These are phyloP conservation scores for Coprinellus aureogranulatus DNA, from an alignment of 768 basidiomycete genomes.

Conservation along the genomic window DNA sequence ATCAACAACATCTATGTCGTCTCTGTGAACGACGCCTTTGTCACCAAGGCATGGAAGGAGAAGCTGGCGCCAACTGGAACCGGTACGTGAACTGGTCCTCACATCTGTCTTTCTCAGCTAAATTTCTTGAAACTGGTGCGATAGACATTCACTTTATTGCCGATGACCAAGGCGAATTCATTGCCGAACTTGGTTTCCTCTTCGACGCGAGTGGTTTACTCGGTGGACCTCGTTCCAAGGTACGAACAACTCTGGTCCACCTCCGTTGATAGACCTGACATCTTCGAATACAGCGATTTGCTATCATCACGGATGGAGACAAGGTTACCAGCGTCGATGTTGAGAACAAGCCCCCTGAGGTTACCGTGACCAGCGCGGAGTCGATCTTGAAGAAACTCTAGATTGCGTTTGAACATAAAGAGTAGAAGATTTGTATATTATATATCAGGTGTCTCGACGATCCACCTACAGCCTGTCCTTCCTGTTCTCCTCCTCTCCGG, in stretches of 20 bases:
- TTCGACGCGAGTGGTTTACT: slow-evolving; percentile 63
- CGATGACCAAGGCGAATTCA: slow-evolving; percentile 64
- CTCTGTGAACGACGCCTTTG: slow-evolving; percentile 78
- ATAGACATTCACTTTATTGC: slow-evolving; percentile 62
- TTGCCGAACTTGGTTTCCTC: slow-evolving; percentile 51
- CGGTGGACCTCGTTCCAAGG: slow-evolving; percentile 68
- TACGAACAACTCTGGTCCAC: slow-evolving; percentile 14
- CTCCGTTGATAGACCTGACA: background rate
- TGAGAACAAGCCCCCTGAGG: slow-evolving; percentile 44
- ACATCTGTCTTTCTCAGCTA: too few species aligned
- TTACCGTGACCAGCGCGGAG: slow-evolving; percentile 54
- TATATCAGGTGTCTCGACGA: too few species aligned
- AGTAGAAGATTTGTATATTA: too few species aligned
- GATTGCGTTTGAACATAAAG: too few species aligned
- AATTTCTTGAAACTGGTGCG: too few species aligned
- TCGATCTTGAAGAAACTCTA: slow-evolving; percentile 38
- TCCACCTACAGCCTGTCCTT: too few species aligned
- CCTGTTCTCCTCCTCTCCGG: too few species aligned
- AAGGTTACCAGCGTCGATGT: slow-evolving; percentile 54
- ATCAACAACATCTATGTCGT: slow-evolving; percentile 70
- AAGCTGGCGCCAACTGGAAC: slow-evolving; percentile 56
- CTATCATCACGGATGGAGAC: slow-evolving; percentile 55
- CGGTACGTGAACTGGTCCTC: slow-evolving; percentile 37
- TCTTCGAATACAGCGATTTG: slow-evolving; percentile 43
- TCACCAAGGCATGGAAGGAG: slow-evolving; percentile 70